Conservation (phyloP, 257 asterid species). For the Solanum dulcamara region DNA sequence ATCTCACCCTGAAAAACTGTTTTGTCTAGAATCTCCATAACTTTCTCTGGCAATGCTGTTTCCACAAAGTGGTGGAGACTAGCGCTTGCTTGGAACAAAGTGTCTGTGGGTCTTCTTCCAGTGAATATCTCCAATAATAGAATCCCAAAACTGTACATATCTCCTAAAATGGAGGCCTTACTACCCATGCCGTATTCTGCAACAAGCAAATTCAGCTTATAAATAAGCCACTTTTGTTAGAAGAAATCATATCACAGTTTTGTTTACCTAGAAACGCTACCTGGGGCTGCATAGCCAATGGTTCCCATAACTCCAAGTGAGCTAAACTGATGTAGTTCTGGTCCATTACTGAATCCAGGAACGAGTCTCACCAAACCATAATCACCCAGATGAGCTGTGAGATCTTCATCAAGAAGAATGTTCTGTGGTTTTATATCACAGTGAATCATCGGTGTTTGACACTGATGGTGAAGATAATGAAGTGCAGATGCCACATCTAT, state of each 20-base stretch:
- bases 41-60: not conserved
- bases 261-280: slow-evolving; percentile 4
- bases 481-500: slow-evolving; percentile 34
- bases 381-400: slow-evolving; percentile 36
- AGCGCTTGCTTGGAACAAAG: not conserved
- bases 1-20: not conserved
- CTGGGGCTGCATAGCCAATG: slow-evolving; percentile 50
- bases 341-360: not conserved
- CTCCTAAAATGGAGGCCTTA: slow-evolving; percentile 18
- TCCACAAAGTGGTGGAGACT: slow-evolving; percentile 17
- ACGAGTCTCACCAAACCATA: slow-evolving; percentile 31
- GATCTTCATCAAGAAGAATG: slow-evolving; percentile 33
- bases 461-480: slow-evolving; percentile 34
- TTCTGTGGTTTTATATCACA: slow-evolving; percentile 48
- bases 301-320: slow-evolving; percentile 35
- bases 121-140: slow-evolving; percentile 28
- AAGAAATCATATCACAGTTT: not conserved
- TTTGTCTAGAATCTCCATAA: slow-evolving; percentile 15
- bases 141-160: slow-evolving; percentile 28
- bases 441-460: slow-evolving; percentile 25
- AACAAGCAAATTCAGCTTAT: not conserved
- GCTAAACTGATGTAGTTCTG: slow-evolving; percentile 14
- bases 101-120: slow-evolving; percentile 24
- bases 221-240: not conserved
- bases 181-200: slow-evolving; percentile 29